Conservation (phyloP, 169 alveolate species). For the Eimeria praecox region DNA sequence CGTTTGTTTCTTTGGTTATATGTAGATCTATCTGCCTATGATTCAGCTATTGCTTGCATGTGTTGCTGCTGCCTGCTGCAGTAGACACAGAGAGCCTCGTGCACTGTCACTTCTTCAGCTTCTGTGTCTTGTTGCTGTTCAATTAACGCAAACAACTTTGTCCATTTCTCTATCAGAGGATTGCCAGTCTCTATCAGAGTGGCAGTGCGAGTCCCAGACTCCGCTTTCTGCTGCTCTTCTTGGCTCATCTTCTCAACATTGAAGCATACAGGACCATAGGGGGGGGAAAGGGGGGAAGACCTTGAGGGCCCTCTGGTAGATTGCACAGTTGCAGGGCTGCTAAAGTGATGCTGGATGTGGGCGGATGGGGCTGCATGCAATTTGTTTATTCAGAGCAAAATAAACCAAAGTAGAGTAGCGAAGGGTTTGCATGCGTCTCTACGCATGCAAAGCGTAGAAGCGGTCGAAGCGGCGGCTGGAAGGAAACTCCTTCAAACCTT, state of each 20-base stretch:
- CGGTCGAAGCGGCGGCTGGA: too few species aligned
- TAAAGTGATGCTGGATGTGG: neutral
- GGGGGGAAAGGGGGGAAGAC: neutral
- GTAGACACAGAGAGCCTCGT: neutral
- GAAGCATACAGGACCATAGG: neutral
- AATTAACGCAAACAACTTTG: neutral
- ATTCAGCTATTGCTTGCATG: neutral
- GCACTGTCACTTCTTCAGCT: neutral
- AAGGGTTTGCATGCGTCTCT: neutral
- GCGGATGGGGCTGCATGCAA: neutral
- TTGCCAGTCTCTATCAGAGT: neutral
- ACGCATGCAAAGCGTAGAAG: neutral
- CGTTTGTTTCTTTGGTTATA: neutral
- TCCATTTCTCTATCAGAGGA: slow-evolving; percentile 6
- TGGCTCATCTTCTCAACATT: neutral
- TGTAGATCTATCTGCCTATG: neutral
- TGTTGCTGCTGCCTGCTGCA: neutral
- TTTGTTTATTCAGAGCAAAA: neutral
- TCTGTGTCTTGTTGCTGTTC: neutral
- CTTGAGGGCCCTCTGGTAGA: neutral
- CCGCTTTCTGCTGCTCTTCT: slow-evolving; percentile 19
- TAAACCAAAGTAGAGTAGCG: neutral
- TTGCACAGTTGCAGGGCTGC: neutral
- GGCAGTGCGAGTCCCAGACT: neutral
- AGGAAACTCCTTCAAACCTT: neutral